Evolutionary conservation across 257 asterid genomes (phyloP).

Genomic region (Thymus mandschuricus): DNA sequence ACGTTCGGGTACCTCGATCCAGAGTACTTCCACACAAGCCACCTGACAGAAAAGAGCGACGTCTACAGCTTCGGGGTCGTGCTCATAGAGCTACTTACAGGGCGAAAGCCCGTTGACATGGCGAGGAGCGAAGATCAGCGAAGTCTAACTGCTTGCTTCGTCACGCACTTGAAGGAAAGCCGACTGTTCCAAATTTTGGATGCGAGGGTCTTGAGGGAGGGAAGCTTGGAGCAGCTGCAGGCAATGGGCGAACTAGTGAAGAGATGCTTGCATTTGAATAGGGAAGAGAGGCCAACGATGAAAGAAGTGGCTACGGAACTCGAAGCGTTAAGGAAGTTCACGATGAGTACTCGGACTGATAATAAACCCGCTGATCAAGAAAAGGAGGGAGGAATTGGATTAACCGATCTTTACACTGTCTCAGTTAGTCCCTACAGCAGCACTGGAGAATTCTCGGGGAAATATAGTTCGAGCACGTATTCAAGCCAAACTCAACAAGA

Average conservation of each 20-base stretch:
- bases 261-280: constrained; percentile 48
- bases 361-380: constrained; percentile 18
- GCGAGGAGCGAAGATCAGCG: constrained; percentile 49
- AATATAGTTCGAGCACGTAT: constrained; percentile 34
- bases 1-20: constrained; percentile 81
- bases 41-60: constrained; percentile 68
- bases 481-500: constrained; percentile 1
- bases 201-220: constrained; percentile 62
- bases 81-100: constrained; percentile 63
- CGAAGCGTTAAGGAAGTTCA: constrained; percentile 57
- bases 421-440: constrained; percentile 33
- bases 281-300: constrained; percentile 76
- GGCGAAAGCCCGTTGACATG: constrained; percentile 54
- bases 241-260: constrained; percentile 48
- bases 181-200: constrained; percentile 59
- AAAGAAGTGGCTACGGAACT: constrained; percentile 74
- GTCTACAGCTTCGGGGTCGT: constrained; percentile 80
- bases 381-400: constrained; percentile 39
- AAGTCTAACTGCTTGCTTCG: constrained; percentile 44
- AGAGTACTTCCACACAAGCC: constrained; percentile 65
- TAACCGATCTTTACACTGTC: constrained; percentile 41
- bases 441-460: constrained; percentile 38
- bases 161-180: constrained; percentile 48
- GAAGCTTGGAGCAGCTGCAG: constrained; percentile 56
- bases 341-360: constrained; percentile 53